A percentile compares a stretch with the other conserved stretches of the same genome.
Conservation (phyloP, 805 yeast genomes). For the Metschnikowia henanensis region DNA sequence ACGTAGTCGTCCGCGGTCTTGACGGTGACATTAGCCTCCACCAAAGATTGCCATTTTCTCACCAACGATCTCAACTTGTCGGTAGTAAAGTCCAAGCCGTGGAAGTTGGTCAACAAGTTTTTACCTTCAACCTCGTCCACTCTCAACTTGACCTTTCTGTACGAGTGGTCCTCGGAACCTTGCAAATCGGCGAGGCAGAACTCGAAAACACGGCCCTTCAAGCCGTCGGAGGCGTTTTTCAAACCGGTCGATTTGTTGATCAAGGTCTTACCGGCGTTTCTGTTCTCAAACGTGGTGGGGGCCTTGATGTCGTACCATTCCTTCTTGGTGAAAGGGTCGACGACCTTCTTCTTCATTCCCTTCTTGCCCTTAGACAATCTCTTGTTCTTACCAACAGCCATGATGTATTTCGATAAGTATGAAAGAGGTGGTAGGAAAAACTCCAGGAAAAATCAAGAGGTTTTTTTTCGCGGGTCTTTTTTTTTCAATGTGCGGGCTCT, state of each 20-base stretch:
- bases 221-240: slow-evolving; percentile 96
- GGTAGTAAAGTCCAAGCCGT: slow-evolving; percentile 97
- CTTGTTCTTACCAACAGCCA: slow-evolving; percentile 91
- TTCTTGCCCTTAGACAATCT: slow-evolving; percentile 89
- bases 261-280: slow-evolving; percentile 97
- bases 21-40: slow-evolving; percentile 97
- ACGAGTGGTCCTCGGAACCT: slow-evolving; percentile 98
- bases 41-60: slow-evolving; percentile 98
- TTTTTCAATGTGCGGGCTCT: slow-evolving; percentile 3
- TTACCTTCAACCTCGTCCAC: slow-evolving; percentile 99
- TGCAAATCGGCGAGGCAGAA: slow-evolving; percentile 96
- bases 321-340: slow-evolving; percentile 99
- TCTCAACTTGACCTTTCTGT: slow-evolving; percentile 96
- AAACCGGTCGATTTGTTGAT: slow-evolving; percentile 99
- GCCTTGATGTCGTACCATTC: slow-evolving; percentile 99
- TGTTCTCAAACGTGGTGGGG: slow-evolving; percentile 97
- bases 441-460: background rate
- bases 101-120: slow-evolving; percentile 98
- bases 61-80: slow-evolving; percentile 97
- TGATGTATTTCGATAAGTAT: slow-evolving; percentile 18
- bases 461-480: background rate
- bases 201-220: slow-evolving; percentile 97
- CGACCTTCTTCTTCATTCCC: slow-evolving; percentile 98
- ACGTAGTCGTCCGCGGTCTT: slow-evolving; percentile 98
- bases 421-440: slow-evolving; percentile 5